Base-by-base conservation (phyloP, 2,329 filamentous ascomycete genomes). In the Diaporthe citrichinensis region DNA sequence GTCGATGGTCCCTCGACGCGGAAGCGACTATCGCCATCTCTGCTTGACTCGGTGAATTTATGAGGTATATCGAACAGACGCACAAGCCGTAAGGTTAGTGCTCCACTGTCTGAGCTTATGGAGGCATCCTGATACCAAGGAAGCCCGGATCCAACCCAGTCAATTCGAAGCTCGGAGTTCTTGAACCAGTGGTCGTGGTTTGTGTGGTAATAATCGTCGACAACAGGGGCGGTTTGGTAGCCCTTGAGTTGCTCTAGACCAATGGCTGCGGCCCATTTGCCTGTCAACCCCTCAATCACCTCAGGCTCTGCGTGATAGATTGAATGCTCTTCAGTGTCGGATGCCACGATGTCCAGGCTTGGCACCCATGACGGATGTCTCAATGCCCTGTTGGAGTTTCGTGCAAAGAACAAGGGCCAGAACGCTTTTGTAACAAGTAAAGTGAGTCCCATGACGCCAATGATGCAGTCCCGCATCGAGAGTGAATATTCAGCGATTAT, bases 351-450 rank as follows among this genome's bases (percentile, higher is more conserved):
- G 20, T 59, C 57, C 23, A 59, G 17, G 57, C 8, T 59, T 15
- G 57, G 57, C 31, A 59, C 4, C 57, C 57, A 59, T 15, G 57
- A 36, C 31, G 57, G 57, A 59, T 36, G 39, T 1, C 4, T 1
- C 4, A 28, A 36, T n/a, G 20, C 4, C 10, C 4, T 2, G 1
- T 39, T 6, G 2, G 57, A 36, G 0, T 9, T 15, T 36, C 1
- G 20, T n/a, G 2, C 2, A 23, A 36, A 20, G 1, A 41, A 5
- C 9, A 61, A 25, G 6, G 58, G 58, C 58, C 58, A 61, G 2
- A 61, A 25, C 25, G 39, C 58, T 25, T 41, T 41, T 1, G 58
- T 15, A 4, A 17, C 15, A 20, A n/a, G 15, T 17, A 61, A 9
- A 1, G 36, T 61, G 36, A 41, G 36, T 4, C 23, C 58, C 2